Evolutionary conservation across 2,329 filamentous ascomycete genomes (phyloP).

Genomic region (Geosmithia putterillii): DNA sequence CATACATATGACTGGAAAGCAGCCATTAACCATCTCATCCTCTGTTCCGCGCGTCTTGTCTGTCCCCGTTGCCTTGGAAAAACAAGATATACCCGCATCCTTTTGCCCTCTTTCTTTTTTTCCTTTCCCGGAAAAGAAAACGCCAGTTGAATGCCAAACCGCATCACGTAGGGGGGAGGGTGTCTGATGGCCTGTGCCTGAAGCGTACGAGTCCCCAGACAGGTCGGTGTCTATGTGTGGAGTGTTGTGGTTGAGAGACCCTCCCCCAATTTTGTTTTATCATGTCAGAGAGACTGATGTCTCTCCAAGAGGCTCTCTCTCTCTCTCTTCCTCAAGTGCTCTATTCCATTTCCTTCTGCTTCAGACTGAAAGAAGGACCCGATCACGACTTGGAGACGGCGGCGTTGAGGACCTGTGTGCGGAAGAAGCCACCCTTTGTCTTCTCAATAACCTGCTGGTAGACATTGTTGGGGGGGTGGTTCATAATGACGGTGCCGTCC

Average conservation of each 20-base stretch:
- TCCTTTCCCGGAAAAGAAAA: conserved; percentile 5
- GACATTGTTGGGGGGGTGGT: conserved; percentile 95
- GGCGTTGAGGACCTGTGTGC: conserved; percentile 84
- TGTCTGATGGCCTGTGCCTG: no score
- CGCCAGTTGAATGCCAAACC: conserved; percentile 9
- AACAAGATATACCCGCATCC: conserved; percentile 1
- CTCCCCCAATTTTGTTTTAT: no score
- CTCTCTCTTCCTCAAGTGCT: background rate
- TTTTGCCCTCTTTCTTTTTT: background rate
- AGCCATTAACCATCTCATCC: background rate
- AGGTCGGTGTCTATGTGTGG: no score
- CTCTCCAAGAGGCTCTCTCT: no score
- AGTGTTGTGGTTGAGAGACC: no score
- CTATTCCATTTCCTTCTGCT: background rate
- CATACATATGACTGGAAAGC: background rate
- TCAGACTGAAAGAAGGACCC: background rate
- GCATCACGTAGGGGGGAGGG: conserved; percentile 4
- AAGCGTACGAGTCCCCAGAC: no score
- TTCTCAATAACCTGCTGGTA: conserved; percentile 99
- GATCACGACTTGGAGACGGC: conserved; percentile 34
- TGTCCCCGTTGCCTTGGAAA: background rate
- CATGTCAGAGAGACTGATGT: no score
- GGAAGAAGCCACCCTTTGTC: conserved; percentile 97
- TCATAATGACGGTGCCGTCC: conserved; percentile 97
- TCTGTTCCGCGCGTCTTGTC: background rate